Base-by-base conservation (phyloP, 1,139 yeast species). In the Pneumocystis carinii region DNA sequence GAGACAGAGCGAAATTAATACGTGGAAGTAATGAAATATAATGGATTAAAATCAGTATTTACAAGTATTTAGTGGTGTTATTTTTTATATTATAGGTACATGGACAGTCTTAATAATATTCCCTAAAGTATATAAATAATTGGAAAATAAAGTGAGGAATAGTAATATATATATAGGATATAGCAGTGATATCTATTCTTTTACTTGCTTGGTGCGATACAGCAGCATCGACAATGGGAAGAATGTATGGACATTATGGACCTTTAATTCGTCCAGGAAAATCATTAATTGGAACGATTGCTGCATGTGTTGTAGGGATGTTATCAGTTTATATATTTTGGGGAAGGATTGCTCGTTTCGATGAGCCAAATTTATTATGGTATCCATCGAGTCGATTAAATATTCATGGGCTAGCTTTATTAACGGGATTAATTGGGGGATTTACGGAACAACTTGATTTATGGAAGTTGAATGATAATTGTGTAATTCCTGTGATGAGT, bases 171-270 rank as follows among this genome's bases (percentile, higher is more conserved):
- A 5, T 59, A 24, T 24, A 61, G 75, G 98, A 92, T 71, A 83
- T 92, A 62, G 79, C 85, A 1, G 77, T 90, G 35, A 78, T 90
- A 77, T 80, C 95, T 36, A 83, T 89, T 8, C 77, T 90, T 68
- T 77, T 92, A 64, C 80, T 92, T 67, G 87, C 96, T 72, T 92
- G 97, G 97, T 90, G 96, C 12, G 98, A 92, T 72, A 90, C 97
- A 10, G 94, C 97, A 5, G 98, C 98, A 1, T 88, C 97, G 2
- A 88, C 97, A 0, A 75, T 90, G 70, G 98, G 97, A 29, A 80
- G 97, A 68, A 81, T 80, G 62, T 89, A 77, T 73, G 97, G 97
- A 7, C 80, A 86, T 69, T 79, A 86, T 69, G 89, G 97, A 6
- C 96, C 96, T 58, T 83, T 84, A 71, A 74, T 90, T 48, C 79